Conservation (phyloP, 441 rosid genomes). For the Populus trichocarpa region DNA sequence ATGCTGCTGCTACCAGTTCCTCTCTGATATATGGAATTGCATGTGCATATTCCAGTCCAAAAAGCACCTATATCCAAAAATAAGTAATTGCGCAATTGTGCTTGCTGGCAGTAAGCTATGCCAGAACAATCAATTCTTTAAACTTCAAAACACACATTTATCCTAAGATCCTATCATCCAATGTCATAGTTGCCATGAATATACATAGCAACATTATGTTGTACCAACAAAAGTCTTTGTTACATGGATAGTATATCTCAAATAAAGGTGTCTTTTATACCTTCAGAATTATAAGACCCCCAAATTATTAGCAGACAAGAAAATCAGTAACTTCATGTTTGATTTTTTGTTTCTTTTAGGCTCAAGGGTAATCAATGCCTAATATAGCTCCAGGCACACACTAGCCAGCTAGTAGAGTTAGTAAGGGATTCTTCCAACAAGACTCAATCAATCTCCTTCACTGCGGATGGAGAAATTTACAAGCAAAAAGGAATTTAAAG, state of each 20-base stretch:
- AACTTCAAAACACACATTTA: not conserved
- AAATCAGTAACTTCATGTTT: not conserved
- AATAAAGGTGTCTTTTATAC: not conserved
- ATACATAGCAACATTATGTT: not conserved
- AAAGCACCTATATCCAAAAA: constrained; percentile 53
- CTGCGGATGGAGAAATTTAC: not conserved
- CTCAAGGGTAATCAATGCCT: not conserved
- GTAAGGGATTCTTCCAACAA: not conserved
- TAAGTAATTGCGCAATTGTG: constrained; percentile 8
- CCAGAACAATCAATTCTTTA: not conserved
- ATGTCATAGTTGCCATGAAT: not conserved
- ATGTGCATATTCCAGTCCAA: constrained; percentile 80
- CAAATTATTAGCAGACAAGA: not conserved
- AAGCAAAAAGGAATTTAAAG: not conserved
- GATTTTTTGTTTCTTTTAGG: not conserved
- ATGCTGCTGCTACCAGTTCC: constrained; percentile 35
- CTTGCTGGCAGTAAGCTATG: constrained; percentile 1
- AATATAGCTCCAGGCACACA: not conserved
- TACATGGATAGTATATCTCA: not conserved
- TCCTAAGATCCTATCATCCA: not conserved
- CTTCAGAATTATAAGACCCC: not conserved
- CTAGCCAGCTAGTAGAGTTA: not conserved
- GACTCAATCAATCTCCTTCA: not conserved
- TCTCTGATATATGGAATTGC: constrained; percentile 50
- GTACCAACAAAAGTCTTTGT: not conserved